Base-by-base conservation (phyloP, 371 early-diverging fungal species). In the Chytridium lagenaria region DNA sequence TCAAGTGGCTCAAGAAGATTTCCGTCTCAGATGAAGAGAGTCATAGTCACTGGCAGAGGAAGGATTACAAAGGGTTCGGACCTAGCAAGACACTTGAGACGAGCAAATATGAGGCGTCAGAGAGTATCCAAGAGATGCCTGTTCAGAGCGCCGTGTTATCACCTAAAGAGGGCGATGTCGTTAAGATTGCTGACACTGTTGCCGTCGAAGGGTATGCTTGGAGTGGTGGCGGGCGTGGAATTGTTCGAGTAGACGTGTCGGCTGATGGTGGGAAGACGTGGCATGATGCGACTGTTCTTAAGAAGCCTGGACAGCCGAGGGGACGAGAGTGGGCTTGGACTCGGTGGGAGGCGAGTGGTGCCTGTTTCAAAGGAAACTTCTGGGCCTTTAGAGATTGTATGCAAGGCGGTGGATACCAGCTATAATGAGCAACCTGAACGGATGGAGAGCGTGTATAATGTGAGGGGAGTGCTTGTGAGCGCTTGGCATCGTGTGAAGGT, bases 201-300 rank as follows among this genome's bases (percentile, higher is more conserved):
- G 69, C 65, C 10, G 79, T 90, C 23, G 78, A 79, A 22, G 95
- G 95, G 1, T 95, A 92, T 73, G 94, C 95, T 3, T 88, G 90
- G 77, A 82, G 85, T 22, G 95, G 93, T 15, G 91, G 90, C 64
- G 92, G 93, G 65, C 82, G 89, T 26, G 87, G 86, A 1, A 83
- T 92, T 23, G 88, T 87, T 33, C 89, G 92, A 0, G 92, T 94
- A 26, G 94, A 94, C 77, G 85, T 94, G 31, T 90, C 92, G 23
- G 83, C 89, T 19, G 94, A 95, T 71, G 84, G 87, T 59, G 95
- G 95, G 19, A 79, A 85, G 63, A 90, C 92, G 1, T 95, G 95
- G 95, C 61, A 40, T 7, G 80, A 79, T 52, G 85, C 83, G 2
- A 55, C 67, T 23, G 67, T 77, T 59, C 16, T 75, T 1, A 68